Evolutionary conservation across 106 monocot species (phyloP), one percentile per base, ranked within the genome.

Genomic region (Triglochin maritima): DNA sequence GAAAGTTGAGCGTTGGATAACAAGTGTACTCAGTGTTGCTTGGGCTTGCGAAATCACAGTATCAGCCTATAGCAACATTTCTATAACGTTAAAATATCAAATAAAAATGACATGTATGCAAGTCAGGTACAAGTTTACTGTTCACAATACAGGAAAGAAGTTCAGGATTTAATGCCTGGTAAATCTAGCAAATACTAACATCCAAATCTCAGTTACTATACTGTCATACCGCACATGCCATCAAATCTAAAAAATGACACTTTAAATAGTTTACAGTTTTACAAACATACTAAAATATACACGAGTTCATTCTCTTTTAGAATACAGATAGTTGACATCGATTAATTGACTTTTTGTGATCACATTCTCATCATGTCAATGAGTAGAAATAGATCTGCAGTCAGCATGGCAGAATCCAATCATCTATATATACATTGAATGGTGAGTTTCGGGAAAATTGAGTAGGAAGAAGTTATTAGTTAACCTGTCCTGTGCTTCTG

Each of bases 31-130:
- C 17, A 96, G 56, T 44, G 95, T 87, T 50, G 95, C 82, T 83
- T 95, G 94, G 49, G 94, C 94, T 67, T 96, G 90, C 15, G 85
- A 96, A 67, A 90, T 90, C 58, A 90, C 90, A 59, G 45, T 73
- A 65, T 96, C 90, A 65, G 85, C 85, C 95, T 96, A 50, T 50
- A 56, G 50, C 17, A 70, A 5, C 11, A 76, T 46, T 47, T 57
- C 10, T 44, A 64, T 46, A 15, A 64, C 13, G 46, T 49, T 44
- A n/a, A 45, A 47, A 64, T 8, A 0, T 52, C 9, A 52, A 52
- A 52, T 7, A 52, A 52, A 6, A 52, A 52, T 8, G 11, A 52
- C 7, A 52, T 8, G 11, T 52, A 52, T 11, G 11, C 7, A 52
- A 52, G 7, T 7, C 52, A 8, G 52, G 2, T 52, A 6, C 52